Evolutionary conservation across 805 yeast genomes (phyloP).

Genomic region (Yamadazyma olivae): DNA sequence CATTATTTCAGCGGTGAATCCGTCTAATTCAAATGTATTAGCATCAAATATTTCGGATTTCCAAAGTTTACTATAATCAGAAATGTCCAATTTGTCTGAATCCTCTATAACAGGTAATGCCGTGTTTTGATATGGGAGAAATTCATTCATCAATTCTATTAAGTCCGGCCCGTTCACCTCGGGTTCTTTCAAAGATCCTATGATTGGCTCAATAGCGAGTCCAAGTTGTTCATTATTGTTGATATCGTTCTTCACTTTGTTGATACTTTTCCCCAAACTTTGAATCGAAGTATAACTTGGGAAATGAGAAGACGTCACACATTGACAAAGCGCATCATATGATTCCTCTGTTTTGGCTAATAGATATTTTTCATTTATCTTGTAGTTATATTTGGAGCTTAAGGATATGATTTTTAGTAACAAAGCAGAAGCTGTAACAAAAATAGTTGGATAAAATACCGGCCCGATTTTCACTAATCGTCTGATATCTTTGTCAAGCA

Average conservation of each 20-base stretch:
- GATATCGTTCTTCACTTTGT: background rate
- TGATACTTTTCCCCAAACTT: background rate
- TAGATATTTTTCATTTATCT: slow-evolving; percentile 1
- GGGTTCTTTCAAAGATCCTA: too few species aligned
- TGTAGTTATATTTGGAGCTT: background rate
- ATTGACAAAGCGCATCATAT: background rate
- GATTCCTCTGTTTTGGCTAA: background rate
- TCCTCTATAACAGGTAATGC: background rate
- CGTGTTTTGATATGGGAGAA: background rate
- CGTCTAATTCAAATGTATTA: background rate
- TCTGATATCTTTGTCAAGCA: slow-evolving; percentile 1
- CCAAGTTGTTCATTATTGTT: too few species aligned
- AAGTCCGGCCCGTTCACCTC: background rate
- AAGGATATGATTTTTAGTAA: slow-evolving; percentile 1
- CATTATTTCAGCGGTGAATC: slow-evolving; percentile 1
- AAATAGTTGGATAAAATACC: slow-evolving; percentile 3
- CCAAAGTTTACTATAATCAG: slow-evolving; percentile 2
- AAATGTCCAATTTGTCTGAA: background rate
- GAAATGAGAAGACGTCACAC: background rate
- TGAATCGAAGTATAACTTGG: slow-evolving; percentile 1
- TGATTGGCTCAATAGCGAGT: too few species aligned
- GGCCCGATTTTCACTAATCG: slow-evolving; percentile 2
- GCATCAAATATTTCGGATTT: background rate
- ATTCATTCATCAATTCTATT: background rate
- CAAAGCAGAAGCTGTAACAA: slow-evolving; percentile 2